Percentiles rank a stretch among this genome's conserved stretches.
phyloP scores from a whole-genome alignment of 352 stramenopile genomes.

The Phytophthora tubulina region DNA sequence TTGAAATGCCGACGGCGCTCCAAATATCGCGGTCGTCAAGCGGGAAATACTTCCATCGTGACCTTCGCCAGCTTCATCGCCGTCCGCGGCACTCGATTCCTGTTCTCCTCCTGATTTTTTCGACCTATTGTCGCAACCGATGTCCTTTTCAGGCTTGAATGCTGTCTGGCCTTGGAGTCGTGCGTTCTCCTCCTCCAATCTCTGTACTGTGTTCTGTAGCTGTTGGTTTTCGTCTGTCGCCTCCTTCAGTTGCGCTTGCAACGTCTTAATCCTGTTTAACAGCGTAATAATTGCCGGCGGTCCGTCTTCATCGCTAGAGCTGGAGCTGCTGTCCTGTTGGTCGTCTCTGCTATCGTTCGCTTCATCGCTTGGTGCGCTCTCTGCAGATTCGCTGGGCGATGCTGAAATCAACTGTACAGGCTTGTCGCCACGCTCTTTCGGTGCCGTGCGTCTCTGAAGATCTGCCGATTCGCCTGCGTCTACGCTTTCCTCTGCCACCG shows the following conservation, averaged over 20 bases:
- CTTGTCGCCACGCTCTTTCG: constrained; percentile 1
- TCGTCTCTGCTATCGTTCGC: constrained; percentile 15
- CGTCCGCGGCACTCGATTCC: constrained; percentile 6
- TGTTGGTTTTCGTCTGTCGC: constrained; percentile 36
- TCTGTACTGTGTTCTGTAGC: constrained; percentile 28
- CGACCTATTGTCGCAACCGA: neutral
- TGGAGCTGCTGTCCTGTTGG: neutral
- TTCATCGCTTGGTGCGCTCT: constrained; percentile 10
- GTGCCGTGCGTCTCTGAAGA: constrained; percentile 5
- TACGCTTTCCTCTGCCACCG: neutral
- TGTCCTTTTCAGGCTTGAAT: constrained; percentile 2
- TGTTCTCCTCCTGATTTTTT: neutral
- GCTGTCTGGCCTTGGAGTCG: constrained; percentile 16
- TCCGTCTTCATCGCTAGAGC: neutral
- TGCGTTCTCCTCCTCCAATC: constrained; percentile 33
- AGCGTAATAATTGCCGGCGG: constrained; percentile 15
- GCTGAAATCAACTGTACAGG: neutral
- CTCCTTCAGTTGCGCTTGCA: constrained; percentile 34
- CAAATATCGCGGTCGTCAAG: constrained; percentile 34
- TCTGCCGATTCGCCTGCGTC: neutral
- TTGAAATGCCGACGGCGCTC: constrained; percentile 35
- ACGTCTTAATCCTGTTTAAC: constrained; percentile 24
- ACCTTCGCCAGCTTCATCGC: constrained; percentile 11
- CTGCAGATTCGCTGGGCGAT: neutral
- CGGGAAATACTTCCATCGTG: constrained; percentile 18